These are phyloP conservation scores for Quercus alba DNA, from an alignment of 306 rosid genomes.

Conservation along the genomic window DNA sequence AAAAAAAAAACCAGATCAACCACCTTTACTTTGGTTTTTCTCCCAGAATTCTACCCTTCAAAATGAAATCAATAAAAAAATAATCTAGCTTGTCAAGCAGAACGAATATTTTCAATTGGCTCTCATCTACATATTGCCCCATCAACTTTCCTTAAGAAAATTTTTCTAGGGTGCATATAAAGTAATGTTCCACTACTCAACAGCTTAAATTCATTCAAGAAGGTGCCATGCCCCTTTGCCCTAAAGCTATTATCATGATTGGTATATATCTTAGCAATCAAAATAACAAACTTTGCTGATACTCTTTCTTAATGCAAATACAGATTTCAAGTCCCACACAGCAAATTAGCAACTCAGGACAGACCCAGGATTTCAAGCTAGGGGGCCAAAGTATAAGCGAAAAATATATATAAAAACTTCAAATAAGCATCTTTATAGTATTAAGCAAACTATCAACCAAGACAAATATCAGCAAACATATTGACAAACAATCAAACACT, in stretches of 20 bases:
- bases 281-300: background rate
- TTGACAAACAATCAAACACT: too few relatives aligned
- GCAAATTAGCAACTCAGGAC: background rate
- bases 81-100: background rate
- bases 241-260: background rate
- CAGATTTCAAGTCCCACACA: background rate
- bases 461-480: rapidly evolving
- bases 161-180: background rate
- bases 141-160: background rate
- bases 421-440: too few relatives aligned
- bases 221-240: background rate
- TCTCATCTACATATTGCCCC: background rate
- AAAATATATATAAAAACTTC: too few relatives aligned
- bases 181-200: background rate
- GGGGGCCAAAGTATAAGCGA: too few relatives aligned
- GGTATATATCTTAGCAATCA: background rate
- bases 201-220: background rate
- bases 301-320: background rate
- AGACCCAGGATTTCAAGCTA: too few relatives aligned
- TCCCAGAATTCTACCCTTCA: background rate
- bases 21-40: background rate
- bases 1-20: background rate
- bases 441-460: too few relatives aligned
- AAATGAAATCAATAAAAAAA: background rate
- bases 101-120: background rate